Percentiles rank a stretch among this genome's conserved stretches.
These are phyloP conservation scores for Filobasidium floriforme DNA, from an alignment of 768 basidiomycete genomes.

Conservation along the genomic window DNA sequence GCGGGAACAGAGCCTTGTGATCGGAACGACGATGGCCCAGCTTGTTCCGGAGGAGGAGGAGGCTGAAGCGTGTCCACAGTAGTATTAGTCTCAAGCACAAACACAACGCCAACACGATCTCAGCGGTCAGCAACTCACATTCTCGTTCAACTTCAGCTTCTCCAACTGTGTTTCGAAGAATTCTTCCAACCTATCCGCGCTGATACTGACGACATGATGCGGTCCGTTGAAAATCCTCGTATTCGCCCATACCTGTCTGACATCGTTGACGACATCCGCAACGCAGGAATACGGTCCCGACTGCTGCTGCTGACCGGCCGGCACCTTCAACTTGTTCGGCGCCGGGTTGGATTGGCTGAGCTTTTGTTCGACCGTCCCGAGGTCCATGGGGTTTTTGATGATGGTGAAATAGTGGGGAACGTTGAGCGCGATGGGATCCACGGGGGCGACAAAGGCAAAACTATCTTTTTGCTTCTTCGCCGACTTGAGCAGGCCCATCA, in stretches of 20 bases:
- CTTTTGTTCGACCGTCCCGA: slow-evolving; percentile 85
- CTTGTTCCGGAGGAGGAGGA: background rate
- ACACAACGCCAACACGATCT: background rate
- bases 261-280: slow-evolving; percentile 75
- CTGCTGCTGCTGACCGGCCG: slow-evolving; percentile 28
- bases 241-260: slow-evolving; percentile 81
- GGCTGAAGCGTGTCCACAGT: background rate
- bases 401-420: slow-evolving; percentile 78
- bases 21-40: slow-evolving; percentile 12
- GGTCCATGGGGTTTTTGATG: slow-evolving; percentile 88
- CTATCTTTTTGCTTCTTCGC: slow-evolving; percentile 84
- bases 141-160: slow-evolving; percentile 74
- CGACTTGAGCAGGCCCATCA: slow-evolving; percentile 64
- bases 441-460: slow-evolving; percentile 70
- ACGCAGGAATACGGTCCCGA: slow-evolving; percentile 55
- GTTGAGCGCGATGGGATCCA: slow-evolving; percentile 66
- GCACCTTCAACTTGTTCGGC: slow-evolving; percentile 45
- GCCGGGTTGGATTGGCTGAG: slow-evolving; percentile 66
- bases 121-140: slow-evolving; percentile 32
- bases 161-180: slow-evolving; percentile 82
- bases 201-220: slow-evolving; percentile 68
- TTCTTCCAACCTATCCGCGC: slow-evolving; percentile 73
- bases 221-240: slow-evolving; percentile 87
- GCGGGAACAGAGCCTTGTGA: background rate
- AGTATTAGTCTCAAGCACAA: background rate